Evolutionary conservation across 345 rosid genomes (phyloP).

Genomic region (Eucalyptus polybractea): DNA sequence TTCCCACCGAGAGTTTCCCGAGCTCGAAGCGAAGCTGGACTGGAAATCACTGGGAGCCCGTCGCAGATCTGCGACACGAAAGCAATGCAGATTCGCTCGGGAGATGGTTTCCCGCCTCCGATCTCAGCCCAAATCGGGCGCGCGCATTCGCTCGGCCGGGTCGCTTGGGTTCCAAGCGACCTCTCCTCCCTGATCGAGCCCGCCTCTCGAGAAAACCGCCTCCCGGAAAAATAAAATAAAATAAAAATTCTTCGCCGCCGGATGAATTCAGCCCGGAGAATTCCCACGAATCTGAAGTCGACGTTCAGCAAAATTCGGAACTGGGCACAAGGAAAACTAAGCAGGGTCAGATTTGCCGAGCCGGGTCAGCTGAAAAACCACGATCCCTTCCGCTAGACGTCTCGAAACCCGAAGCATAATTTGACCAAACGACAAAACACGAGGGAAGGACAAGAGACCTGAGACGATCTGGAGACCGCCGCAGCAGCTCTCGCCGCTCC

Average conservation of each 20-base stretch:
- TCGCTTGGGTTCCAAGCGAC: neutral
- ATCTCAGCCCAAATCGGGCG: neutral
- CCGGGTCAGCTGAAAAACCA: neutral
- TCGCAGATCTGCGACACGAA: neutral
- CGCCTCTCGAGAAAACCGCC: neutral
- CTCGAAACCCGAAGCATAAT: neutral
- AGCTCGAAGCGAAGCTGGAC: neutral
- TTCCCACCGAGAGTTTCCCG: neutral
- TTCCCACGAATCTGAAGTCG: neutral
- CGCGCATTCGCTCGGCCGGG: neutral
- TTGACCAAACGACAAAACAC: neutral
- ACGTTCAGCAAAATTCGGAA: neutral
- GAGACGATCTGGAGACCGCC: neutral
- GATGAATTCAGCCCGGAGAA: conserved; percentile 11
- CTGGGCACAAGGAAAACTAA: neutral
- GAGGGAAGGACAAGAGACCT: neutral
- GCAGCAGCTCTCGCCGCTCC: neutral
- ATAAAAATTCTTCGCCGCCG: neutral
- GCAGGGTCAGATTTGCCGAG: neutral
- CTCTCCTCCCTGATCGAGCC: neutral
- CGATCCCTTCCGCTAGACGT: neutral
- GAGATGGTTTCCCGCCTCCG: neutral
- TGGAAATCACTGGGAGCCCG: neutral
- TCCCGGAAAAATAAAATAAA: neutral
- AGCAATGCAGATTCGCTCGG: neutral